A percentile compares a stretch with the other conserved stretches of the same genome.
Evolutionary conservation across 352 stramenopile species (phyloP).

Genomic region (Globisporangium canariense): DNA sequence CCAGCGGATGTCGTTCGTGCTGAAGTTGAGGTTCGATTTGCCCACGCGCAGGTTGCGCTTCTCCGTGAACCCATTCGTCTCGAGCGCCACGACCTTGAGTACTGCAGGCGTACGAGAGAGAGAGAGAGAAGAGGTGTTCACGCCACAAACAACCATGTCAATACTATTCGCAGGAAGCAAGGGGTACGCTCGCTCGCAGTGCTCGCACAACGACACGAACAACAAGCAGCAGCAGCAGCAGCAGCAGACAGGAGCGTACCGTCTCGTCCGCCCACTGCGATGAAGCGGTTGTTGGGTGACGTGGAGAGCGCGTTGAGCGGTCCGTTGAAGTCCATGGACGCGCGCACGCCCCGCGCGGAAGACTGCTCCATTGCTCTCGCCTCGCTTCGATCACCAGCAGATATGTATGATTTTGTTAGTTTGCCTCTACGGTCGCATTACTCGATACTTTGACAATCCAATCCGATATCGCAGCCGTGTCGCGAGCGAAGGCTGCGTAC

Average conservation of each 20-base stretch:
- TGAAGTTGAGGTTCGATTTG: conserved; percentile 86
- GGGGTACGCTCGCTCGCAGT: too few relatives aligned
- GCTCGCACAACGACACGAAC: not conserved
- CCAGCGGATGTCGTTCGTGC: conserved; percentile 88
- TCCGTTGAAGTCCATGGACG: conserved; percentile 85
- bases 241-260: conserved; percentile 24
- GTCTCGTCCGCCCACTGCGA: conserved; percentile 82
- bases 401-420: not conserved
- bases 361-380: conserved; percentile 28
- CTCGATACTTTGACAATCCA: too few relatives aligned
- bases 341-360: conserved; percentile 61
- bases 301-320: conserved; percentile 81
- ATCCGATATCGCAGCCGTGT: too few relatives aligned
- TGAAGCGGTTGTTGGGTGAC: conserved; percentile 77
- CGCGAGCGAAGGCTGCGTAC: too few relatives aligned
- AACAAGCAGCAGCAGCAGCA: too few relatives aligned
- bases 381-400: not conserved
- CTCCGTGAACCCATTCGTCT: conserved; percentile 72
- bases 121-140: not conserved
- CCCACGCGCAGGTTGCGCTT: conserved; percentile 82
- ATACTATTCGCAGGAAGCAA: too few relatives aligned
- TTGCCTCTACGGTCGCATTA: too few relatives aligned
- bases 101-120: conserved; percentile 29
- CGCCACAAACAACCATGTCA: not conserved
- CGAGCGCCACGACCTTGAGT: conserved; percentile 81